Base-by-base conservation (phyloP, 345 rosid species). In the Cardamine resedifolia region DNA sequence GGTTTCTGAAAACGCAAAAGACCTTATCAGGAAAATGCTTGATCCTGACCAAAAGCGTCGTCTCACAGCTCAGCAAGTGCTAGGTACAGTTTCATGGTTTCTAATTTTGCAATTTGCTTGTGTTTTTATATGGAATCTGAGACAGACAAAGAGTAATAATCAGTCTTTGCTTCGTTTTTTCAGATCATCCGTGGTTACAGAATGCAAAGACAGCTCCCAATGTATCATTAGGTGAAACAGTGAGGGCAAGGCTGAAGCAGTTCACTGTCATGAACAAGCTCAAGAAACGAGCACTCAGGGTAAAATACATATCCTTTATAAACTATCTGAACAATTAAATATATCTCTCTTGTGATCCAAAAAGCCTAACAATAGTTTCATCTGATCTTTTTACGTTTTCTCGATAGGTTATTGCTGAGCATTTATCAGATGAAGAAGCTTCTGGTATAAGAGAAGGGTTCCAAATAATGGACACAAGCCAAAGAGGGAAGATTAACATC, bases 191-290 rank as follows among this genome's bases (percentile, higher is more conserved):
- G 33, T 96, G 98, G 99, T 75, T 96, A 74, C 92, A 86, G 79
- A 88, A 96, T 69, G 96, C 92, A 26, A 90, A 88, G 79, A 90
- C 77, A 79, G 99, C 98, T 68, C 97, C 99, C 7, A 92, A 96
- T 82, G 97, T 91, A 66, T 81, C 87, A 48, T 75, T 96, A 39
- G 99, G 99, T 59, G 99, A 96, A 82, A 96, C 96, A 11, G 99
- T 96, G 64, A 86, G 81, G 72, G 90, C 99, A 57, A 90, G 97
- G 79, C 89, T 96, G 77, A 92, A 86, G 83, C 98, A 96, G 66
- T 96, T 96, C 80, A 84, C 98, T 10, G 88, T 90, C 58, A 96
- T 96, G 94, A 96, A 96, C 87, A 96, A 92, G 82, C 98, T 96
- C 66, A 96, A 96, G 85, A 96, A 96, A 81, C 85, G 97, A 82